Evolutionary conservation across 1,284 basidiomycete genomes (phyloP).

Genomic region (Gomphus sp.): DNA sequence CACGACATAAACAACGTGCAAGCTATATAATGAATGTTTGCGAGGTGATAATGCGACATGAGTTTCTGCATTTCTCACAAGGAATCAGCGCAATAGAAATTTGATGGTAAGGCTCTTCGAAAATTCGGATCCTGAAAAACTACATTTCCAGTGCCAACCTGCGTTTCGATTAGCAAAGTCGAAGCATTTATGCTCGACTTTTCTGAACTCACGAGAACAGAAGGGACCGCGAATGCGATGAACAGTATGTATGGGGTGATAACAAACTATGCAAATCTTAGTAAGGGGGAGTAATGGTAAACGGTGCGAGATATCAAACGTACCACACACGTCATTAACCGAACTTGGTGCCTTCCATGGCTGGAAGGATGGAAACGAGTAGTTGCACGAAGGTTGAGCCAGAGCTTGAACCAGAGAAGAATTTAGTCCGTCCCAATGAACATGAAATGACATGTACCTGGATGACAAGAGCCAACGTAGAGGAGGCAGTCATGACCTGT

Average conservation of each 20-base stretch:
- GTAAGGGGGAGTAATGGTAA: background rate
- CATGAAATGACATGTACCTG: background rate
- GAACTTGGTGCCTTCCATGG: background rate
- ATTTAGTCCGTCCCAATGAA: background rate
- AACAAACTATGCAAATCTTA: background rate
- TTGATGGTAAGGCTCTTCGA: background rate
- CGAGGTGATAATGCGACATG: background rate
- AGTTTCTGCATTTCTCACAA: background rate
- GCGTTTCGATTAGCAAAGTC: background rate
- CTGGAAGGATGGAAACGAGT: background rate
- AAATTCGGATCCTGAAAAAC: background rate
- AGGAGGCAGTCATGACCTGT: conserved; percentile 8
- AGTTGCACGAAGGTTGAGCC: background rate
- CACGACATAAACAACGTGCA: conserved; percentile 2
- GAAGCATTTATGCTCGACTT: too few species aligned
- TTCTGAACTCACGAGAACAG: conserved; percentile 1
- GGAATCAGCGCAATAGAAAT: conserved; percentile 5
- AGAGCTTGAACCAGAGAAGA: background rate
- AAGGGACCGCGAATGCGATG: background rate
- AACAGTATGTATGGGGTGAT: conserved; percentile 5
- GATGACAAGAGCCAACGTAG: conserved; percentile 4
- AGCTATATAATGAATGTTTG: background rate
- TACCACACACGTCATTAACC: background rate
- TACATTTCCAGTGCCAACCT: background rate
- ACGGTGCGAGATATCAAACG: background rate